These are phyloP conservation scores for Citrus maxima DNA, from an alignment of 345 rosid species.

Conservation along the genomic window DNA sequence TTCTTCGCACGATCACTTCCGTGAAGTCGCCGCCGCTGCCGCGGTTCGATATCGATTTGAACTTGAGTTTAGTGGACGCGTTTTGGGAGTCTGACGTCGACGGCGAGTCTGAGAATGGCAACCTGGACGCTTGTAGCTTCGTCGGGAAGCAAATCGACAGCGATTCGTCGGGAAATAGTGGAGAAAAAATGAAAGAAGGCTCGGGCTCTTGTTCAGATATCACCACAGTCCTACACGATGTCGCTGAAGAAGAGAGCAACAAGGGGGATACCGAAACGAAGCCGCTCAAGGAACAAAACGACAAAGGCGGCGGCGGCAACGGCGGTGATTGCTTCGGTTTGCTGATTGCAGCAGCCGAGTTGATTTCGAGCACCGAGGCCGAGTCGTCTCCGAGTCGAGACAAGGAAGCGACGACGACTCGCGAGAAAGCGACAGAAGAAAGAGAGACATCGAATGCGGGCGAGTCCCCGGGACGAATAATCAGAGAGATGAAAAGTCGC, in stretches of 20 bases:
- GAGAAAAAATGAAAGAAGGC: conserved; percentile 7
- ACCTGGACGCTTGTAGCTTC: conserved; percentile 21
- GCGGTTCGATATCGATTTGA: conserved; percentile 36
- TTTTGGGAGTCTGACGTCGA: not conserved
- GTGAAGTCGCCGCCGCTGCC: not conserved
- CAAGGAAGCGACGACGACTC: not conserved
- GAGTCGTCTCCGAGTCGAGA: not conserved
- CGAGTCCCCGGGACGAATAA: not conserved
- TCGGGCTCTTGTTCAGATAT: conserved; percentile 17
- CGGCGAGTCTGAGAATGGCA: conserved; percentile 8
- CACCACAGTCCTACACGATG: conserved; percentile 19
- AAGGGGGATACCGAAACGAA: conserved; percentile 6
- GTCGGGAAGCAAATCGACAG: conserved; percentile 10
- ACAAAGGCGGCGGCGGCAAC: not conserved
- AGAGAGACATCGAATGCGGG: not conserved
- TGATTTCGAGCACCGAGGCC: conserved; percentile 16
- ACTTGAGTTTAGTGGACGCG: conserved; percentile 23
- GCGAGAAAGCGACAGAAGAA: not conserved
- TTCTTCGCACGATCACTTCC: conserved; percentile 31
- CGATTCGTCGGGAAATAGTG: conserved; percentile 4
- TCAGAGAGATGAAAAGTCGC: not conserved
- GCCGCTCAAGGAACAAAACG: not conserved
- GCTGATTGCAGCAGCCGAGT: conserved; percentile 41
- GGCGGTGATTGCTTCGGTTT: conserved; percentile 22
- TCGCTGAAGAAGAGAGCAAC: conserved; percentile 1